Evolutionary conservation across 352 stramenopile species (phyloP).

Genomic region (Globisporangium alternatum): DNA sequence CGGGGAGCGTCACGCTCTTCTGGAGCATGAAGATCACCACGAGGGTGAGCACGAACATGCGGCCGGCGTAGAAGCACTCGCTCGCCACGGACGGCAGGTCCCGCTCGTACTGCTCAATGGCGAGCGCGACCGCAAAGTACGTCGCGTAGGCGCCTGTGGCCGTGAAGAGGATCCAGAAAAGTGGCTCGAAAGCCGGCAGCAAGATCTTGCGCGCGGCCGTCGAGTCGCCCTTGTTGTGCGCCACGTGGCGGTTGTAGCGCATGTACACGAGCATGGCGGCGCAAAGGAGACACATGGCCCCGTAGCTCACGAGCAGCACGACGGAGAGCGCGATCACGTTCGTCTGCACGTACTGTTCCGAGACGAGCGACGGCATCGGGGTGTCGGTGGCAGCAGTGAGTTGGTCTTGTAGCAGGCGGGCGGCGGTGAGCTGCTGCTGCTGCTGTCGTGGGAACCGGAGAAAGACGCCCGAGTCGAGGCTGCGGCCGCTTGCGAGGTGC

Average conservation of each 20-base stretch:
- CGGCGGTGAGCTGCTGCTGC: background rate
- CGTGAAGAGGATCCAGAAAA: conserved; percentile 34
- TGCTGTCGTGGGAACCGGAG: background rate
- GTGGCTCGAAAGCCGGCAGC: conserved; percentile 38
- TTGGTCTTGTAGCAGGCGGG: background rate
- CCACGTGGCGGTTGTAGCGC: conserved; percentile 51
- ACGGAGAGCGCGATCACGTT: conserved; percentile 17
- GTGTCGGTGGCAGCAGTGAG: background rate
- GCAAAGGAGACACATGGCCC: conserved; percentile 40
- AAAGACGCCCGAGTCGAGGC: background rate
- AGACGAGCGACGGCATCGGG: background rate
- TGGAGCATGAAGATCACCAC: conserved; percentile 43
- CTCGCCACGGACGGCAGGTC: conserved; percentile 5
- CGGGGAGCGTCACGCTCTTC: conserved; percentile 35
- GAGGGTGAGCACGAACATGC: conserved; percentile 34
- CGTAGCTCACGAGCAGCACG: conserved; percentile 14
- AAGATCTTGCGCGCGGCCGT: conserved; percentile 48
- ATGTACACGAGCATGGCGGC: conserved; percentile 48
- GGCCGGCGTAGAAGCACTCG: conserved; percentile 30
- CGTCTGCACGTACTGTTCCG: conserved; percentile 7
- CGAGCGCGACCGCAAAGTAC: conserved; percentile 16
- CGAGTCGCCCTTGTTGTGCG: conserved; percentile 38
- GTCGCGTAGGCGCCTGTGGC: conserved; percentile 14
- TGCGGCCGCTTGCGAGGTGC: background rate
- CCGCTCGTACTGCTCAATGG: conserved; percentile 11